Conservation (phyloP, 495 filamentous ascomycete species). For the Daldinia childiae region DNA sequence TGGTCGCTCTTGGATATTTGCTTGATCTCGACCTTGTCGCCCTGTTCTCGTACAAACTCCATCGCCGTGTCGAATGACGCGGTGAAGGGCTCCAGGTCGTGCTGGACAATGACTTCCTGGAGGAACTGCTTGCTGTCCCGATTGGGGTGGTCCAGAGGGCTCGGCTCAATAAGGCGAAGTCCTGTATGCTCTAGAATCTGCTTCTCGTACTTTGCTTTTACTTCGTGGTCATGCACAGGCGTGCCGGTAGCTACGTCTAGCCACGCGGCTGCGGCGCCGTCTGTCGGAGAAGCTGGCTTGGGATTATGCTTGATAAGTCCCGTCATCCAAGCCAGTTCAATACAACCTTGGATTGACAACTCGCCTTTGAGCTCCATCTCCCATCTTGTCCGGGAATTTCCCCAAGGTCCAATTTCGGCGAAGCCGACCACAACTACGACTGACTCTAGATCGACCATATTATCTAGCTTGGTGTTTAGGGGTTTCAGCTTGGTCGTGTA, state of each 20-base stretch:
- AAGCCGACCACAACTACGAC: constrained; percentile 97
- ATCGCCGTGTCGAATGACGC: constrained; percentile 94
- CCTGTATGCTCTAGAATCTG: constrained; percentile 88
- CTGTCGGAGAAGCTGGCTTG: constrained; percentile 84
- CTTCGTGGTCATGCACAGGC: constrained; percentile 86
- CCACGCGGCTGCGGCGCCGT: constrained; percentile 82
- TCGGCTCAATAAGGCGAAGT: constrained; percentile 88
- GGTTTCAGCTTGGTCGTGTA: constrained; percentile 88
- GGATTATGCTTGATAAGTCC: constrained; percentile 80
- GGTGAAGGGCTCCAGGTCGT: constrained; percentile 95
- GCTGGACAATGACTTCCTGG: constrained; percentile 94
- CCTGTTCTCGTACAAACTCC: constrained; percentile 94
- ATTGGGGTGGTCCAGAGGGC: constrained; percentile 90
- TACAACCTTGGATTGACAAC: constrained; percentile 88
- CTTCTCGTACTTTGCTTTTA: constrained; percentile 88
- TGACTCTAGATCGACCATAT: constrained; percentile 97
- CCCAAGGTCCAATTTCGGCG: constrained; percentile 88
- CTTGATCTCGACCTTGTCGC: constrained; percentile 94
- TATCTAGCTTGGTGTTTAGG: constrained; percentile 83
- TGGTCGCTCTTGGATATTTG: constrained; percentile 91
- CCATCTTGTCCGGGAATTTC: constrained; percentile 90
- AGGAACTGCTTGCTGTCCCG: constrained; percentile 96
- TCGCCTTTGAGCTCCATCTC: constrained; percentile 90
- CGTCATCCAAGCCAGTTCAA: constrained; percentile 97
- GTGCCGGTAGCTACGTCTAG: constrained; percentile 82